Conservation (phyloP, 306 rosid genomes). For the Cicer chorassanicum region DNA sequence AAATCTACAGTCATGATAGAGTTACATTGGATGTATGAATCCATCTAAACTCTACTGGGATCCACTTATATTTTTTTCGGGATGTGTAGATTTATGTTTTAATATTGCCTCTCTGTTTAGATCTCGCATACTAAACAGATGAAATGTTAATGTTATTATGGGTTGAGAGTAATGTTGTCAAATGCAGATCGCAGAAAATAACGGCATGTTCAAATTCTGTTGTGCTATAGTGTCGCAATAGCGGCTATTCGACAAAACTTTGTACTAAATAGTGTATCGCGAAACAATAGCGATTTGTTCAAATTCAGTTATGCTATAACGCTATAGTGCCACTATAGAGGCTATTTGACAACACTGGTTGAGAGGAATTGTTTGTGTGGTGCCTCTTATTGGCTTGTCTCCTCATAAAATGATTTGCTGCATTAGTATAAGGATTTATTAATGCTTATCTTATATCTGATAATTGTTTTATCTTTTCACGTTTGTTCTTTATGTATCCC, state of each 20-base stretch:
- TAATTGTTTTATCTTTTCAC: slow-evolving; percentile 24
- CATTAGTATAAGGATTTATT: slow-evolving; percentile 10
- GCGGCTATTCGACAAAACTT: no score
- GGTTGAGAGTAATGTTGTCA: not conserved
- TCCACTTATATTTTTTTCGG: not conserved
- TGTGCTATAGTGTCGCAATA: no score
- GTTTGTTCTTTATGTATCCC: slow-evolving; percentile 18
- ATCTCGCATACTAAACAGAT: slow-evolving; percentile 22
- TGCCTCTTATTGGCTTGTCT: slow-evolving; percentile 9
- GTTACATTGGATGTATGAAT: not conserved
- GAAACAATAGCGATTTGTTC: no score
- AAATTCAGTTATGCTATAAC: no score
- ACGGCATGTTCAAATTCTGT: no score
- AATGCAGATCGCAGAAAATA: no score
- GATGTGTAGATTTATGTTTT: slow-evolving; percentile 7
- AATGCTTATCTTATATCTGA: slow-evolving; percentile 3
- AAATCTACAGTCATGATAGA: slow-evolving; percentile 1
- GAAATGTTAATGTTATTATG: not conserved
- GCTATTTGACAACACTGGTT: not conserved
- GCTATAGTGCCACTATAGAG: no score
- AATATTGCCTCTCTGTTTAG: no score
- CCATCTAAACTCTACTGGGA: slow-evolving; percentile 8
- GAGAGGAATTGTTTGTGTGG: slow-evolving; percentile 18
- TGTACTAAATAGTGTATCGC: no score
- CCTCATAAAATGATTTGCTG: not conserved